phyloP scores from a whole-genome alignment of 345 rosid genomes.

The Lumnitzera littorea region DNA sequence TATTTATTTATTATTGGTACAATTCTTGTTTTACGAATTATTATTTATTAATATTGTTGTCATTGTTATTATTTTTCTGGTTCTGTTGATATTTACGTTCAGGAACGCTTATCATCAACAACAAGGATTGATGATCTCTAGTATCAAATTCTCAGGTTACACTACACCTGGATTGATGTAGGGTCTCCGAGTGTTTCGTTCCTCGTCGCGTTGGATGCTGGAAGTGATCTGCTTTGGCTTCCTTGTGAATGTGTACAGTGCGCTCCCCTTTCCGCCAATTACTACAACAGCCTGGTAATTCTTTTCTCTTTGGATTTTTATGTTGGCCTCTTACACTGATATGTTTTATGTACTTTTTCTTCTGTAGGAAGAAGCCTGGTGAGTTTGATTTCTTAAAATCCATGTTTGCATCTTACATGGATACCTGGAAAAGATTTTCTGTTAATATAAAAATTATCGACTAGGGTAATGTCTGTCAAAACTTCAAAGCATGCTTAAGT shows the following conservation, averaged over 20 bases:
- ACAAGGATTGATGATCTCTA: background rate
- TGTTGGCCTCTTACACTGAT: background rate
- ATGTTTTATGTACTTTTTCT: background rate
- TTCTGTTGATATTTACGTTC: too few relatives aligned
- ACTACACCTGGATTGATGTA: conserved; percentile 75
- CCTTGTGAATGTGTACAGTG: conserved; percentile 85
- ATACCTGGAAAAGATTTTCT: too few relatives aligned
- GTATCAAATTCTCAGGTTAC: conserved; percentile 38
- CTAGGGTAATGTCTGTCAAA: too few relatives aligned
- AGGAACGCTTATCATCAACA: too few relatives aligned
- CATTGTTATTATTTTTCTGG: background rate
- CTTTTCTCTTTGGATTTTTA: conserved; percentile 2
- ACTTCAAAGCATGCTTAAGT: too few relatives aligned
- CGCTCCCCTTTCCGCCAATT: conserved; percentile 57
- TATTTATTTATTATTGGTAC: too few relatives aligned
- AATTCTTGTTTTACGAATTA: too few relatives aligned
- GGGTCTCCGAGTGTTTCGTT: conserved; percentile 75
- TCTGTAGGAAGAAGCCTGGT: background rate
- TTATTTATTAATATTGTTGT: background rate
- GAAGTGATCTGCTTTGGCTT: conserved; percentile 84
- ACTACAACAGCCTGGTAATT: conserved; percentile 63
- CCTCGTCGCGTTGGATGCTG: conserved; percentile 79
- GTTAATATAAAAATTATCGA: too few relatives aligned
- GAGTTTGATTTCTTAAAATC: too few relatives aligned
- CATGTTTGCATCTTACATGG: too few relatives aligned